Percentiles rank a stretch among this genome's conserved stretches.
Conservation (phyloP, 2,329 filamentous ascomycete genomes). For the Colletotrichum acutatum region DNA sequence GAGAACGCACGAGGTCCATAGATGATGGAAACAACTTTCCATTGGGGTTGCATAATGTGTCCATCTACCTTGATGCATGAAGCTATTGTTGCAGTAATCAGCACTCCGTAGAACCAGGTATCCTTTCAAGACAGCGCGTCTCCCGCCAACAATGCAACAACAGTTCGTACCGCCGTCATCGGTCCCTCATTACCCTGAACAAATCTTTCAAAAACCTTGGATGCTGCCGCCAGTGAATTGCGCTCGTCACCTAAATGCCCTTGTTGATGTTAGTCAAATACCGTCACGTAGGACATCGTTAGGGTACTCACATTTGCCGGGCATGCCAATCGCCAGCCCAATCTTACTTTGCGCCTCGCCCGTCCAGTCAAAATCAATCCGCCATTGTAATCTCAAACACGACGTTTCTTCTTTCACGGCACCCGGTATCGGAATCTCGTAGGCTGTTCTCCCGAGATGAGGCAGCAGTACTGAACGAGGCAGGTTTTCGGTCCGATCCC, state of each 20-base stretch:
- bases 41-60: no score
- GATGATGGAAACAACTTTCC: no score
- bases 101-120: neutral
- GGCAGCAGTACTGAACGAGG: slow-evolving; percentile 60
- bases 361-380: slow-evolving; percentile 76
- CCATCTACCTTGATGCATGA: no score
- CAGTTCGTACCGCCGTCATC: slow-evolving; percentile 65
- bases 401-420: slow-evolving; percentile 48
- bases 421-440: slow-evolving; percentile 55
- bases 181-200: slow-evolving; percentile 66
- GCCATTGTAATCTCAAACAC: slow-evolving; percentile 69
- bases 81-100: no score
- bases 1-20: no score
- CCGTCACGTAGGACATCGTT: neutral
- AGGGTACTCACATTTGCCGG: slow-evolving; percentile 69
- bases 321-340: slow-evolving; percentile 64
- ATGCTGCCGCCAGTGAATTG: slow-evolving; percentile 66
- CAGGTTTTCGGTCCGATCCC: neutral
- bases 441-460: slow-evolving; percentile 63
- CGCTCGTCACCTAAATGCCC: slow-evolving; percentile 70
- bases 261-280: slow-evolving; percentile 44
- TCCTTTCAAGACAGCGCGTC: slow-evolving; percentile 41
- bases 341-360: slow-evolving; percentile 74
- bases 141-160: slow-evolving; percentile 70
- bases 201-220: slow-evolving; percentile 69